Percentiles rank a stretch among this genome's conserved stretches.
These are phyloP conservation scores for Xylaria sp. DNA, from an alignment of 2,329 filamentous ascomycete genomes.

Conservation along the genomic window DNA sequence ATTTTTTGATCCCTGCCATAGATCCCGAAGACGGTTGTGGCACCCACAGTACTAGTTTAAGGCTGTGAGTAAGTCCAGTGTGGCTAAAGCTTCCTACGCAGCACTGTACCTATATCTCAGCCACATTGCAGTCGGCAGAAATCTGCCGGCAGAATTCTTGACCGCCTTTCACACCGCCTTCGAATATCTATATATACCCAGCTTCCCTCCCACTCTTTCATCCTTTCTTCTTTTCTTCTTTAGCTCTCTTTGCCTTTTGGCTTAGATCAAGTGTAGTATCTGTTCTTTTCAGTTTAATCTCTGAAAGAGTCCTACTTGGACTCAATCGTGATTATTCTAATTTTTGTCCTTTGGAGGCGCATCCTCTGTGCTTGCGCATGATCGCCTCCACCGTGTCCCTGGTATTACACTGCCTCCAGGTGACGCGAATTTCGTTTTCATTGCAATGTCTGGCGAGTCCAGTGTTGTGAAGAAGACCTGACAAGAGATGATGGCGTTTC, in stretches of 20 bases:
- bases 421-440: conserved; percentile 65
- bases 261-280: conserved; percentile 67
- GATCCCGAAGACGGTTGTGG: conserved; percentile 16
- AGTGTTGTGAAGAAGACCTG: conserved; percentile 67
- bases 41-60: too few relatives aligned
- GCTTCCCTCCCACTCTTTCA: conserved; percentile 15
- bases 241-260: conserved; percentile 50
- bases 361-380: conserved; percentile 78
- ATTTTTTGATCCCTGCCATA: conserved; percentile 32
- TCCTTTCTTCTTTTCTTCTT: conserved; percentile 42
- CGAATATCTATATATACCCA: conserved; percentile 30
- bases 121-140: background rate
- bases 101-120: background rate
- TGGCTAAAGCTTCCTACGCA: too few relatives aligned
- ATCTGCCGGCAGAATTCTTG: conserved; percentile 31
- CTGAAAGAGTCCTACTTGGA: conserved; percentile 79
- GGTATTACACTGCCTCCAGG: conserved; percentile 77
- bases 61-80: too few relatives aligned
- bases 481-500: too few relatives aligned
- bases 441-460: conserved; percentile 63
- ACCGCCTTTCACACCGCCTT: conserved; percentile 43
- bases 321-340: conserved; percentile 81
- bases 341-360: conserved; percentile 69
- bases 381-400: conserved; percentile 72
- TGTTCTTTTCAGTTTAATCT: conserved; percentile 98